Base-by-base conservation (phyloP, 345 rosid genomes). In the Boechera stricta region DNA sequence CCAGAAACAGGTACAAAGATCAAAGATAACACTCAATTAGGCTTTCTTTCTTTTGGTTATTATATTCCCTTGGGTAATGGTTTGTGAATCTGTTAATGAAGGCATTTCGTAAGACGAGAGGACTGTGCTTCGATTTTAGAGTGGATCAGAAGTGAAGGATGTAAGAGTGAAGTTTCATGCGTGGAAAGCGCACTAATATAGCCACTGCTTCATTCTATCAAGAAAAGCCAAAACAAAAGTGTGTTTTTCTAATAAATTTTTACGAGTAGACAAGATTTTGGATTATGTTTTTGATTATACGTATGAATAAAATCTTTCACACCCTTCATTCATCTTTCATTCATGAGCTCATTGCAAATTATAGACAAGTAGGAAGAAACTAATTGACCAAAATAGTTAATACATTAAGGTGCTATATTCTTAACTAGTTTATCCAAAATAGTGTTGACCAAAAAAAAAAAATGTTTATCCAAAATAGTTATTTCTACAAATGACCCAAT, bases 61-160 rank as follows among this genome's bases (percentile, higher is more conserved):
- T 63, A 28, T 5, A 5, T 9, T 38, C 39, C 0, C 26, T 36
- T 54, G 2, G 44, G 67, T 64, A 44, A 10, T 59, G 41, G 24
- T 9, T 24, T 42, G 52, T 73, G 54, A 55, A 33, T 70, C 44
- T 75, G 38, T 69, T 45, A 35, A 53, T 78, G 86, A 81, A 94
- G 97, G 90, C 86, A 79, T 82, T 94, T 94, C 42, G 58, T 86
- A 29, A 64, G 83, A 53, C 86, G 86, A 0, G 85, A 83, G 69
- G 93, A 91, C 51, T 94, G 98, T 75, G 86, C 84, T 7, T 80
- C 84, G 42, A 77, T 88, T 21, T 84, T 91, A 10, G 90, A 87
- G 70, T 91, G 93, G 91, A 84, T 87, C 73, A 83, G 70, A 41
- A 84, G 69, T 66, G 81, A 82, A 74, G 75, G 73, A 36, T 66